phyloP scores from a whole-genome alignment of 148 eudicot genomes.

The Heliamphora exappendiculata region DNA sequence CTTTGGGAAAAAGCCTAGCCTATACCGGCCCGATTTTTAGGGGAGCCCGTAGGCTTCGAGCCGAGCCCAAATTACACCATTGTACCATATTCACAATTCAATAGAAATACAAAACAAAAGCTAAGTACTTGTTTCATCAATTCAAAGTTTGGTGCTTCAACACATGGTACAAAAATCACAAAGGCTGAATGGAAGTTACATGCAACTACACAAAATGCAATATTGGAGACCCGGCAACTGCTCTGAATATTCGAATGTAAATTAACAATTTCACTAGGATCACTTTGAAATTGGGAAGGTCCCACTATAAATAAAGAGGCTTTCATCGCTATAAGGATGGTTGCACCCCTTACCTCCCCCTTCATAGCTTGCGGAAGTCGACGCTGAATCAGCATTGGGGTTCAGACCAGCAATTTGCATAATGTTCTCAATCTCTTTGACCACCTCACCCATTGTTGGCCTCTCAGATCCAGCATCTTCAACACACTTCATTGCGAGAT shows the following conservation, averaged over 20 bases:
- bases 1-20: too few species aligned
- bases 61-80: too few species aligned
- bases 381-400: slow-evolving; percentile 51
- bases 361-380: slow-evolving; percentile 44
- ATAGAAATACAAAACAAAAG: too few species aligned
- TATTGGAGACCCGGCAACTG: too few species aligned
- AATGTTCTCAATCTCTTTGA: slow-evolving; percentile 65
- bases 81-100: too few species aligned
- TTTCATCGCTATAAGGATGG: slow-evolving; percentile 46
- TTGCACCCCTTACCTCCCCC: slow-evolving; percentile 14
- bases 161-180: too few species aligned
- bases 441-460: slow-evolving; percentile 69
- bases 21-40: too few species aligned
- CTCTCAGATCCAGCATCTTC: slow-evolving; percentile 41
- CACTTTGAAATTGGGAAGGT: slow-evolving; percentile 22
- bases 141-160: too few species aligned
- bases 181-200: too few species aligned
- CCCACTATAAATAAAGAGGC: slow-evolving; percentile 35
- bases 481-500: slow-evolving; percentile 57
- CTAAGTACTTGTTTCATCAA: too few species aligned
- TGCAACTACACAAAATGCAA: too few species aligned
- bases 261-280: slow-evolving; percentile 15
- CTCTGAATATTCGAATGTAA: neutral
- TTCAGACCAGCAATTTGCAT: slow-evolving; percentile 57
- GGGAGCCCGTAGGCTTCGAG: too few species aligned